phyloP scores from a whole-genome alignment of 176 grass and related monocot species.

The Ensete glaucum region DNA sequence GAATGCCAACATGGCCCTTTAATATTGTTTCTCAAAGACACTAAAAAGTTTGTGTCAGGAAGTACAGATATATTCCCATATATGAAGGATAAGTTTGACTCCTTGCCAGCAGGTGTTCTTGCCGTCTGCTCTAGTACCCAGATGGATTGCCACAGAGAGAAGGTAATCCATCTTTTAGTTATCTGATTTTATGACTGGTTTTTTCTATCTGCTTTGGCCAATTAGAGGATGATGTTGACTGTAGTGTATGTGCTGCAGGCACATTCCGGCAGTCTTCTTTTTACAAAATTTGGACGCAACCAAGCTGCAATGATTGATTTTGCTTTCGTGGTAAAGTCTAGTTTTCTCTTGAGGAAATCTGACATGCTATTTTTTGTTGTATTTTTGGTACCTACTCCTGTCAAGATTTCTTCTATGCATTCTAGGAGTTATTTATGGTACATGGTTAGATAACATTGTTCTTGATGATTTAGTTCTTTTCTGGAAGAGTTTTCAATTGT shows the following conservation, averaged over 20 bases:
- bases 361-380: not conserved
- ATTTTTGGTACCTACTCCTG: too few relatives aligned
- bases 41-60: constrained; percentile 68
- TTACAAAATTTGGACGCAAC: constrained; percentile 85
- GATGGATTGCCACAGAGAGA: constrained; percentile 69
- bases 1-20: constrained; percentile 57
- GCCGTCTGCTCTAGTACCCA: constrained; percentile 76
- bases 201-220: not conserved
- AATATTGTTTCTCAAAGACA: constrained; percentile 72
- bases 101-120: constrained; percentile 64
- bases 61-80: constrained; percentile 52
- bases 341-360: not conserved
- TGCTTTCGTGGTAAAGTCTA: constrained; percentile 49
- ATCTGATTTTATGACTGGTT: not conserved
- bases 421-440: not conserved
- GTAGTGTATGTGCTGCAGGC: constrained; percentile 37
- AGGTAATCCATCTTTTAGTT: constrained; percentile 35
- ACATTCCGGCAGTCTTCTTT: constrained; percentile 56
- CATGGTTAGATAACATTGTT: too few relatives aligned
- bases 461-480: too few relatives aligned
- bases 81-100: constrained; percentile 68
- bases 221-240: not conserved
- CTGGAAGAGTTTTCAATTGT: too few relatives aligned
- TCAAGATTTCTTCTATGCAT: not conserved
- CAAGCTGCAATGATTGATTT: constrained; percentile 73